Evolutionary conservation across 805 yeast genomes (phyloP).

Genomic region (Hanseniaspora jakobsenii): DNA sequence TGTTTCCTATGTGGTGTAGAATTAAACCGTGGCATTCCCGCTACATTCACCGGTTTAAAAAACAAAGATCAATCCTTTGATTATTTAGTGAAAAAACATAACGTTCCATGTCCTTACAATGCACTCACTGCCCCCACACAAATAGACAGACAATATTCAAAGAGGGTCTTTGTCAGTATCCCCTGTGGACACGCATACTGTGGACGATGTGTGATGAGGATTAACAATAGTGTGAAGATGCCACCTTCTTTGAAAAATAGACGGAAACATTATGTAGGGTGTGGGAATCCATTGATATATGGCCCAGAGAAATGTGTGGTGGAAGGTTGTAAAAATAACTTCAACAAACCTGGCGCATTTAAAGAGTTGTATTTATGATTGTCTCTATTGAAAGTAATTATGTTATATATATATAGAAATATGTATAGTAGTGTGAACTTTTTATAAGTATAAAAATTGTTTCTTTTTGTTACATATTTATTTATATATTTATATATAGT

Average conservation of each 20-base stretch:
- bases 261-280: slow-evolving; percentile 23
- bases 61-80: slow-evolving; percentile 24
- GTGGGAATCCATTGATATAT: slow-evolving; percentile 33
- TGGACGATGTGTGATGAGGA: slow-evolving; percentile 67
- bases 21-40: slow-evolving; percentile 64
- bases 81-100: slow-evolving; percentile 26
- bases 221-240: slow-evolving; percentile 33
- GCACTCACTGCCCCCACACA: slow-evolving; percentile 38
- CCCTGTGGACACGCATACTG: slow-evolving; percentile 78
- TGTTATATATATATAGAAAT: neutral
- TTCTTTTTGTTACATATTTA: too few species aligned
- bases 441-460: too few species aligned
- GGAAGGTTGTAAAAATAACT: slow-evolving; percentile 33
- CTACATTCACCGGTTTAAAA: slow-evolving; percentile 30
- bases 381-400: slow-evolving; percentile 5
- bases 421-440: too few species aligned
- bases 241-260: slow-evolving; percentile 22
- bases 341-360: slow-evolving; percentile 40
- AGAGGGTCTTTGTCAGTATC: slow-evolving; percentile 47
- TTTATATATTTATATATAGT: too few species aligned
- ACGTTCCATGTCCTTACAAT: slow-evolving; percentile 56
- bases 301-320: slow-evolving; percentile 55
- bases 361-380: slow-evolving; percentile 42
- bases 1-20: slow-evolving; percentile 63
- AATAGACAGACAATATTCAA: slow-evolving; percentile 49